Conservation (phyloP, 352 stramenopile species). For the Phytophthora hibernalis region DNA sequence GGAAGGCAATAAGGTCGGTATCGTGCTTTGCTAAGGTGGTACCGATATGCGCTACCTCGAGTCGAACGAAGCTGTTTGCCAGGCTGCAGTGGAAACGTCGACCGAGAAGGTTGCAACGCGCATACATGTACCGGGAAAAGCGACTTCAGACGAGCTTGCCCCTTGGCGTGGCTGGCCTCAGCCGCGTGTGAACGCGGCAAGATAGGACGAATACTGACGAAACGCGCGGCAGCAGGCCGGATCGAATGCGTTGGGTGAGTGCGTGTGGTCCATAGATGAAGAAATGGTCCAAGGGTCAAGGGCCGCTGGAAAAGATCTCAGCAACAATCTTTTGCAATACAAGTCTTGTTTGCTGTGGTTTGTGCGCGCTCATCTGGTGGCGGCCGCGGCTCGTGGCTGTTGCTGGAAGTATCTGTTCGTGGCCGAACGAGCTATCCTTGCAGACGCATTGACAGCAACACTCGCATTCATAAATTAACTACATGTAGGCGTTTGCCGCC, state of each 20-base stretch:
- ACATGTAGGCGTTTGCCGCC: too few species aligned
- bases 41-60: background rate
- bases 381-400: background rate
- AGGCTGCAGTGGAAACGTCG: conserved; percentile 9
- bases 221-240: conserved; percentile 2
- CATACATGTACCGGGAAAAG: conserved; percentile 5
- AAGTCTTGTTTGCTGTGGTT: conserved; percentile 8
- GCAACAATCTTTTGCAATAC: too few species aligned
- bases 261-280: conserved; percentile 26
- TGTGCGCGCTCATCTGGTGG: conserved; percentile 14
- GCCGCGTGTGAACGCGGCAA: background rate
- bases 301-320: conserved; percentile 10
- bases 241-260: conserved; percentile 20
- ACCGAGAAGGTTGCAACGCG: conserved; percentile 12
- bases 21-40: conserved; percentile 62
- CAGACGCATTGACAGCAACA: background rate
- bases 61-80: conserved; percentile 7
- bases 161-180: conserved; percentile 3
- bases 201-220: conserved; percentile 8
- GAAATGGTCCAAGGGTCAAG: conserved; percentile 9
- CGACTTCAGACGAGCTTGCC: conserved; percentile 16
- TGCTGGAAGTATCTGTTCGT: background rate
- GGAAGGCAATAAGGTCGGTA: conserved; percentile 51
- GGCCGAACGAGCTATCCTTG: background rate
- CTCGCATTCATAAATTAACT: too few species aligned